Conservation (phyloP, 2,329 filamentous ascomycete species). For the Penicillium janthinellum region DNA sequence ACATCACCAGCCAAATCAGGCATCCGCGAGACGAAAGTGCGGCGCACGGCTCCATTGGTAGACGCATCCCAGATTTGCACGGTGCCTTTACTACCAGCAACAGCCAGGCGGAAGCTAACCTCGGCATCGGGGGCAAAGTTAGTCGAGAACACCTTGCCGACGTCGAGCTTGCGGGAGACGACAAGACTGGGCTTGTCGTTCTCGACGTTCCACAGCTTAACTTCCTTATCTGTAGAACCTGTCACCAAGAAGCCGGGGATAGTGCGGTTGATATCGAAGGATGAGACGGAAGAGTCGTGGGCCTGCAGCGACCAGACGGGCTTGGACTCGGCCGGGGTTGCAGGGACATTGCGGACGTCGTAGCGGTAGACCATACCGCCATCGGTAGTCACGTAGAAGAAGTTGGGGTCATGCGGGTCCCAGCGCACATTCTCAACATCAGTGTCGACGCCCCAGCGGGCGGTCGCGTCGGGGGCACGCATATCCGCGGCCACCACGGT, state of each 20-base stretch:
- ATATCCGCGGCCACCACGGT: slow-evolving; percentile 95
- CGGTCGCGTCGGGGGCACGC: slow-evolving; percentile 82
- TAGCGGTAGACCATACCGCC: slow-evolving; percentile 89
- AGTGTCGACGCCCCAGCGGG: slow-evolving; percentile 90
- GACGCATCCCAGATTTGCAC: slow-evolving; percentile 96
- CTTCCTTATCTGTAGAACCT: slow-evolving; percentile 88
- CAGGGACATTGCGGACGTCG: slow-evolving; percentile 76
- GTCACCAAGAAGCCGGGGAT: slow-evolving; percentile 94
- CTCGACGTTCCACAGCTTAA: slow-evolving; percentile 95
- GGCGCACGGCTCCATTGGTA: slow-evolving; percentile 84
- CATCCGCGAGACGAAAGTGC: slow-evolving; percentile 76
- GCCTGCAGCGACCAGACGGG: slow-evolving; percentile 94
- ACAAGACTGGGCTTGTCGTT: slow-evolving; percentile 83
- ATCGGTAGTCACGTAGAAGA: slow-evolving; percentile 94
- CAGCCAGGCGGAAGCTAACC: slow-evolving; percentile 87
- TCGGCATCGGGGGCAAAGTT: slow-evolving; percentile 86
- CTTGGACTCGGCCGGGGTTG: slow-evolving; percentile 73
- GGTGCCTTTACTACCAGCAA: slow-evolving; percentile 90
- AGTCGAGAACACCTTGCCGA: slow-evolving; percentile 92
- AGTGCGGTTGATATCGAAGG: slow-evolving; percentile 86
- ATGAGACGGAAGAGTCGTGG: slow-evolving; percentile 87
- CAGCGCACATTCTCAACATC: slow-evolving; percentile 92
- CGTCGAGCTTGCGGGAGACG: slow-evolving; percentile 84
- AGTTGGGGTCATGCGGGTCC: slow-evolving; percentile 91
- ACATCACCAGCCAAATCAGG: slow-evolving; percentile 63